Base-by-base conservation (phyloP, 768 basidiomycete species). In the Lactarius deliciosus region DNA sequence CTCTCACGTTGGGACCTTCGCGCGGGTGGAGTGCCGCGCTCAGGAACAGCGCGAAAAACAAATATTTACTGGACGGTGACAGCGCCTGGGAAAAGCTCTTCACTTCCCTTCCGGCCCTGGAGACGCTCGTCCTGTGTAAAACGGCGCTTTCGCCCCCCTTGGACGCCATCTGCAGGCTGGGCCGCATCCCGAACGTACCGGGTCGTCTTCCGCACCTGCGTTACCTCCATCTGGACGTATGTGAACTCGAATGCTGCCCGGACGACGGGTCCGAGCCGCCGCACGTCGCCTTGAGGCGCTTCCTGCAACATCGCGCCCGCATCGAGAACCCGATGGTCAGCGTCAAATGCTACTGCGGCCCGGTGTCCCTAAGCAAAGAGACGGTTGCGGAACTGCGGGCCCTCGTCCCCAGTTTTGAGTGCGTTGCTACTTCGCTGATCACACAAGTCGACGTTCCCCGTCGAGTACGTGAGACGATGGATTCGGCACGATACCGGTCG, bases 311-410 rank as follows among this genome's bases (percentile, higher is more conserved):
- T 64, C 63, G 57, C 59, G 57, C 43, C 36, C 32, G 47, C 34
- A 28, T 56, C 59, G 53, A 36, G 32, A 36, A 59, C 20, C 60
- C 60, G 32, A 45, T 41, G 16, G 25, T 32, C 34, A 50, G 55
- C 54, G 54, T 65, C 43, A 65, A 60, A 38, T 61, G 50, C 18
- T 65, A 25, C 10, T 45, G 60, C 65, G 65, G 60, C 32, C 60
- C 65, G 65, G 38, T 22, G 43, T 22, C 25, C 41, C 34, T 61
- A 34, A 40, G 54, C 54, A 34, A 61, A 22, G 55, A 47, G 45
- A 57, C 43, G 18, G 54, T 56, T 4, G 28, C 53, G 61, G 53
- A 43, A 40, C n/a, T 63, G 20, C 61, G 61, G 34, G 25, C 54
- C 9, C 53, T 63, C n/a, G 38, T 63, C 20, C 36, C 25, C 30